phyloP scores from a whole-genome alignment of 441 rosid genomes.

The Gossypium davidsonii region DNA sequence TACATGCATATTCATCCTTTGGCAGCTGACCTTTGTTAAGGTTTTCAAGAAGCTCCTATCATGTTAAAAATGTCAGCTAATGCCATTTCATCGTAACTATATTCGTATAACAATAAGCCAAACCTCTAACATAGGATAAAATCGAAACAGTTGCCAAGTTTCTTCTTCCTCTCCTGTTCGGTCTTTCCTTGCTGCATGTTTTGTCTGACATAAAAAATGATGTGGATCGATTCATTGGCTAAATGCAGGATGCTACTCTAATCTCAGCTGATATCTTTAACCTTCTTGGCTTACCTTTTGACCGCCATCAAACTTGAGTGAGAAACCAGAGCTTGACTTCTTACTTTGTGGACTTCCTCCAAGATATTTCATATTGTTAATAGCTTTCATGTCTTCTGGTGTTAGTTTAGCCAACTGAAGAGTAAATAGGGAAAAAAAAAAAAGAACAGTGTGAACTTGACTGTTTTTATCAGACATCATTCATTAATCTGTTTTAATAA shows the following conservation, averaged over 20 bases:
- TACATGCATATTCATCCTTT: constrained; percentile 44
- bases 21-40: constrained; percentile 47
- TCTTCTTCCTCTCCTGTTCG: constrained; percentile 63
- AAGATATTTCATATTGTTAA: constrained; percentile 57
- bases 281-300: constrained; percentile 39
- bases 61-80: constrained; percentile 14
- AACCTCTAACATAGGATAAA: constrained; percentile 71
- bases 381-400: constrained; percentile 52
- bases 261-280: neutral
- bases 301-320: constrained; percentile 56
- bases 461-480: no score
- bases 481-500: neutral
- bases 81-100: neutral
- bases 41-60: constrained; percentile 57
- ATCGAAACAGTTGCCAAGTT: constrained; percentile 63
- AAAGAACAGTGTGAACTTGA: neutral
- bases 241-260: constrained; percentile 3
- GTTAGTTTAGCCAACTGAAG: constrained; percentile 59
- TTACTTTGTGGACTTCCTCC: constrained; percentile 49
- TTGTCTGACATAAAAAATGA: constrained; percentile 37
- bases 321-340: constrained; percentile 36
- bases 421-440: neutral
- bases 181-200: constrained; percentile 62
- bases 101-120: neutral
- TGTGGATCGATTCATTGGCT: neutral